These are phyloP conservation scores for Leersia perrieri DNA, from an alignment of 176 grass and related monocot genomes.

Conservation along the genomic window DNA sequence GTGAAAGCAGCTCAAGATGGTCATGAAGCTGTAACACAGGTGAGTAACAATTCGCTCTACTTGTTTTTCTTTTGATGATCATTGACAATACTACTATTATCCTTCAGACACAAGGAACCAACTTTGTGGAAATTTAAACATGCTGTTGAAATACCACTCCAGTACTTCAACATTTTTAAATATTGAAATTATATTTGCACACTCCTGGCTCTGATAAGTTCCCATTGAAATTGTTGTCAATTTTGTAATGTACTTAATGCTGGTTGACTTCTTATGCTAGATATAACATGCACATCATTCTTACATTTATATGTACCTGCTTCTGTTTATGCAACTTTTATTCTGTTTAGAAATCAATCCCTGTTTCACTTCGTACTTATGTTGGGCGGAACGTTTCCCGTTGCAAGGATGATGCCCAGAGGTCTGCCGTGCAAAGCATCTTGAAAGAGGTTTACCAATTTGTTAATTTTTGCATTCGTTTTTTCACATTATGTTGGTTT, in stretches of 20 bases:
- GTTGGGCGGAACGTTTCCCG: constrained; percentile 70
- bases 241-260: constrained; percentile 4
- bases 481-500: constrained; percentile 14
- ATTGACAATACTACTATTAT: background rate
- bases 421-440: constrained; percentile 52
- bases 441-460: constrained; percentile 72
- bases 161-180: background rate
- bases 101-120: background rate
- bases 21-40: constrained; percentile 51
- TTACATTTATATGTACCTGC: constrained; percentile 13
- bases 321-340: constrained; percentile 18
- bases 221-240: background rate
- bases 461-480: background rate
- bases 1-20: constrained; percentile 29
- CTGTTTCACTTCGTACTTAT: constrained; percentile 77
- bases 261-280: background rate
- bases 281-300: background rate
- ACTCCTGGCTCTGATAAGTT: background rate
- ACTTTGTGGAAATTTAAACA: background rate
- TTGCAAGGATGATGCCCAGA: constrained; percentile 85
- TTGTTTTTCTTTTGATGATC: background rate
- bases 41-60: constrained; percentile 30
- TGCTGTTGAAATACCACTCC: background rate
- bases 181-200: constrained; percentile 5
- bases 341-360: constrained; percentile 57